phyloP scores from a whole-genome alignment of 1,284 basidiomycete species.

The Neolentinus lepideus region DNA sequence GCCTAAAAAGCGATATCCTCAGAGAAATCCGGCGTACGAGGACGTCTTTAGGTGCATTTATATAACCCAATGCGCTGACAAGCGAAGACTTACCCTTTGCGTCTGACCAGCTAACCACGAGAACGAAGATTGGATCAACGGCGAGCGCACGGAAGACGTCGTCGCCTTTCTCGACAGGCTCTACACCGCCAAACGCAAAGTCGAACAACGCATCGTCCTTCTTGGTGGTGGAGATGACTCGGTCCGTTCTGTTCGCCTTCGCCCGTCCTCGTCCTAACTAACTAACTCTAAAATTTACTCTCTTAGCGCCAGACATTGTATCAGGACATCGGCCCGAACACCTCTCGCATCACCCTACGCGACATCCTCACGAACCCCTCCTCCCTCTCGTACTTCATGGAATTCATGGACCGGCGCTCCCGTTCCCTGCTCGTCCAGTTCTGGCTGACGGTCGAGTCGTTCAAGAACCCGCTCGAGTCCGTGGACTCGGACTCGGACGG shows the following conservation, averaged over 20 bases:
- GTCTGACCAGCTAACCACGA: conserved; percentile 59
- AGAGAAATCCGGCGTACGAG: conserved; percentile 81
- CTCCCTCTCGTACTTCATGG: conserved; percentile 93
- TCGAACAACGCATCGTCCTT: conserved; percentile 78
- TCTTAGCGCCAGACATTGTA: conserved; percentile 16
- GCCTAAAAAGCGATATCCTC: conserved; percentile 87
- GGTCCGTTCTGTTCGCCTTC: conserved; percentile 33
- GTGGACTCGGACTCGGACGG: conserved; percentile 67
- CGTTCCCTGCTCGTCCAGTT: conserved; percentile 89
- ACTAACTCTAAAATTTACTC: not conserved
- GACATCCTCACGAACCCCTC: conserved; percentile 83
- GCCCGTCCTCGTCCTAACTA: conserved; percentile 1
- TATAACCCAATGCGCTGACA: not conserved
- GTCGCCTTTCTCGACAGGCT: conserved; percentile 85
- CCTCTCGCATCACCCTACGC: conserved; percentile 40
- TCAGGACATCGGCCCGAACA: conserved; percentile 16
- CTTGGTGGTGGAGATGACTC: conserved; percentile 67
- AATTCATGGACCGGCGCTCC: conserved; percentile 90
- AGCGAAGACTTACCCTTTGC: conserved; percentile 5
- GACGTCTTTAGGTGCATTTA: conserved; percentile 50
- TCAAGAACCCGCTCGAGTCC: conserved; percentile 92
- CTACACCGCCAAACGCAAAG: conserved; percentile 80
- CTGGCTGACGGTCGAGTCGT: conserved; percentile 95
- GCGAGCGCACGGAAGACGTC: conserved; percentile 75
- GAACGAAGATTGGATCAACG: conserved; percentile 79